A percentile compares a stretch with the other conserved stretches of the same genome.
These are phyloP conservation scores for Epichloe sp. DNA, from an alignment of 2,329 filamentous ascomycete species.

Conservation along the genomic window DNA sequence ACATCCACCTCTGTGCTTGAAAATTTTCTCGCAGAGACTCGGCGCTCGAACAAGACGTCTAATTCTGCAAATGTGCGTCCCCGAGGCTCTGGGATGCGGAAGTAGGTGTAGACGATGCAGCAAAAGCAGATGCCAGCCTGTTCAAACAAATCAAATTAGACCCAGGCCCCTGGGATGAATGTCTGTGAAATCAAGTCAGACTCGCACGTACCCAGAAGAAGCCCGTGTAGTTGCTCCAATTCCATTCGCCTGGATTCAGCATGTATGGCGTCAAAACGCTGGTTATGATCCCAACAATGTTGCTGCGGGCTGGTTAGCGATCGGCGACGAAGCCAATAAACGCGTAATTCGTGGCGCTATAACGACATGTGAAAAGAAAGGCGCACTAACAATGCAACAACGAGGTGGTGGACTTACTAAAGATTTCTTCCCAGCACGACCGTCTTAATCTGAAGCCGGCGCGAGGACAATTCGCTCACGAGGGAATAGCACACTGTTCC, in stretches of 20 bases:
- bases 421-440: constrained; percentile 73
- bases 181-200: background rate
- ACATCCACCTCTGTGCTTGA: constrained; percentile 43
- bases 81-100: constrained; percentile 52
- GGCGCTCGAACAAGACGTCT: constrained; percentile 69
- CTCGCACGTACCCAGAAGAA: constrained; percentile 61
- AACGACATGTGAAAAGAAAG: too few species aligned
- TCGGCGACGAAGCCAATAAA: background rate
- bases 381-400: background rate
- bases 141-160: background rate
- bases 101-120: constrained; percentile 61
- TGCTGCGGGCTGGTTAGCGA: constrained; percentile 29
- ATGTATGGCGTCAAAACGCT: constrained; percentile 81
- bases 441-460: constrained; percentile 80
- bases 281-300: constrained; percentile 70
- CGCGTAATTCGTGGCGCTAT: too few species aligned
- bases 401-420: constrained; percentile 34
- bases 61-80: constrained; percentile 78
- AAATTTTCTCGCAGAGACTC: constrained; percentile 61
- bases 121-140: constrained; percentile 62
- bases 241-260: constrained; percentile 76
- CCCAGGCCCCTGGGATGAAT: background rate
- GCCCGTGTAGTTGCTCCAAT: constrained; percentile 77
- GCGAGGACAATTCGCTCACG: constrained; percentile 71
- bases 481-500: constrained; percentile 85